Evolutionary conservation across 768 basidiomycete species (phyloP).

Genomic region (Sarcomyxa edulis): DNA sequence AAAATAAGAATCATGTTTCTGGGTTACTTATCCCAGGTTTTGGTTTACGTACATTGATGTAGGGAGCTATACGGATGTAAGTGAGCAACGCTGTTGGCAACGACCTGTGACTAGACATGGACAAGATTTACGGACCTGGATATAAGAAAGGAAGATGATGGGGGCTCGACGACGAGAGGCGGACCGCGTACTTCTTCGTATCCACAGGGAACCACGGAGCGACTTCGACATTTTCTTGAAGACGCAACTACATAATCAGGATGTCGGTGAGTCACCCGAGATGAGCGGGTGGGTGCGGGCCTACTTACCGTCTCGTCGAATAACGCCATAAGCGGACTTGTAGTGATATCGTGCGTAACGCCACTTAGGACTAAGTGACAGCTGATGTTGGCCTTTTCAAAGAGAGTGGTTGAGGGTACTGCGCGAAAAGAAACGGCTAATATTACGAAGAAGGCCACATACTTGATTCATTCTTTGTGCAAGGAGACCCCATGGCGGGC

Average conservation of each 20-base stretch:
- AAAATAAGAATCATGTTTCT: conserved; percentile 2
- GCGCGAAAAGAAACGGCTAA: conserved; percentile 2
- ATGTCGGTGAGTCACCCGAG: conserved; percentile 1
- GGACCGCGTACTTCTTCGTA: conserved; percentile 27
- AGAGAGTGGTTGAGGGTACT: not conserved
- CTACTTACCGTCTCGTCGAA: conserved; percentile 41
- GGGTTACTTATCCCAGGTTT: not conserved
- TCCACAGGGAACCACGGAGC: conserved; percentile 37
- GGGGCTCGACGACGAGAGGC: conserved; percentile 38
- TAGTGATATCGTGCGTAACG: conserved; percentile 39
- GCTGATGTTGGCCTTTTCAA: conserved; percentile 43
- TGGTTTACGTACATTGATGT: conserved; percentile 28
- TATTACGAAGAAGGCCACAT: conserved; percentile 14
- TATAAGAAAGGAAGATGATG: conserved; percentile 14
- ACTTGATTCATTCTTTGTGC: conserved; percentile 43
- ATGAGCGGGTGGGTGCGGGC: conserved; percentile 1
- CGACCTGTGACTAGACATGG: conserved; percentile 4
- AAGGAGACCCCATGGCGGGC: conserved; percentile 35
- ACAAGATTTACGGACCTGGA: conserved; percentile 17
- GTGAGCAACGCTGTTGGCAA: not conserved
- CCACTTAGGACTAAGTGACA: conserved; percentile 54
- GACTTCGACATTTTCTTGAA: conserved; percentile 34
- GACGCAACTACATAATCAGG: conserved; percentile 25
- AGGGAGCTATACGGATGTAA: conserved; percentile 3
- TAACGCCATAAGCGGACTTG: conserved; percentile 38